Evolutionary conservation across 2,329 filamentous ascomycete species (phyloP), one percentile per base, ranked within the genome.

Genomic region (Alternaria consortialis): DNA sequence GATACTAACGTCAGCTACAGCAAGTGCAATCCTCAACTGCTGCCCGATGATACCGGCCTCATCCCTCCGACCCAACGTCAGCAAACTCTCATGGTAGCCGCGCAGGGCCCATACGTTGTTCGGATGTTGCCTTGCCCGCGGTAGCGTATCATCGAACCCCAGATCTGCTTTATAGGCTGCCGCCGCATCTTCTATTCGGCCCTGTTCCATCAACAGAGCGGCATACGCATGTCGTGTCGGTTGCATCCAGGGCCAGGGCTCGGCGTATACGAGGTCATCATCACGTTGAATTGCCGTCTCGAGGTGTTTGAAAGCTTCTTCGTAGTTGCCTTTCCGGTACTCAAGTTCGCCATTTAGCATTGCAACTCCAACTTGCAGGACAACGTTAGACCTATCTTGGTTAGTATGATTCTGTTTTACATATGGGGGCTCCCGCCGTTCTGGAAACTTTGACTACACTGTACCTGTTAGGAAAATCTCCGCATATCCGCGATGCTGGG

Each of bases 201-300:
- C 87, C 69, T 90, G 89, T 71, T 93, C 90, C 12, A 91, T 81
- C 31, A 91, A 74, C 4, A 93, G 80, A 0, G 90, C 90, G 1
- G 88, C 90, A 52, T 89, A 89, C 0, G 90, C 90, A 74, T 93
- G 90, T 3, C 90, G 82, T 0, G 87, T 86, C 0, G 90, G 90
- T 71, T 91, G 88, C 90, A 93, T 92, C 90, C 90, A 93, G 0
- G 88, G 89, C 90, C 90, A 92, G 0, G 91, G 91, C 73, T 93
- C 91, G 50, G 90, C 88, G 62, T 91, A 93, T 0, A 87, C 87
- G 29, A 93, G 81, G 0, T 74, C 77, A 68, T 91, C 89, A 63
- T 91, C 88, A 2, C 86, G 81, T 1, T 78, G 71, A 23, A 91
- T 86, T 0, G 89, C 84, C 11, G 80, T 80, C 1, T 84, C 83